These are phyloP conservation scores for Chaetomium cochliodes DNA, from an alignment of 495 filamentous ascomycete species.

Conservation along the genomic window DNA sequence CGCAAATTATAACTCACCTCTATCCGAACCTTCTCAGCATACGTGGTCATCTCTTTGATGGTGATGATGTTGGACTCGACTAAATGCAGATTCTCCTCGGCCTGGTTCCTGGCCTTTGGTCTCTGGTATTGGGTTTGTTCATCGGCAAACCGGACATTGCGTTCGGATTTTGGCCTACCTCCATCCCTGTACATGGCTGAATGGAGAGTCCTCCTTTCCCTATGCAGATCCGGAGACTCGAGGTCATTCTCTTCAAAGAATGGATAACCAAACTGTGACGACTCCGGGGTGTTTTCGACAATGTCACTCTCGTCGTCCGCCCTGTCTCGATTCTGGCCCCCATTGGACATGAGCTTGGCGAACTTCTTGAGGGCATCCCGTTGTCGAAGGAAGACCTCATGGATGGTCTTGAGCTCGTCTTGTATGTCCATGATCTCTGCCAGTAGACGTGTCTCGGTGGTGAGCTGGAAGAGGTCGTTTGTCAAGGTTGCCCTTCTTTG, in stretches of 20 bases:
- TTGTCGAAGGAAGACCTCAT: constrained; percentile 1
- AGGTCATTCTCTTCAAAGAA: neutral
- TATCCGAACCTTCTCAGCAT: constrained; percentile 9
- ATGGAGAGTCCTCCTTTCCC: neutral
- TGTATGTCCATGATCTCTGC: constrained; percentile 18
- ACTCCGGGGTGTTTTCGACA: constrained; percentile 4
- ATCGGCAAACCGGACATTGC: constrained; percentile 7
- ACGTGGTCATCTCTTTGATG: constrained; percentile 6
- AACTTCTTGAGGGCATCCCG: constrained; percentile 7
- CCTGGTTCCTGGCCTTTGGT: constrained; percentile 4
- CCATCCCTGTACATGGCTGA: constrained; percentile 3
- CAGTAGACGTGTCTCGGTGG: constrained; percentile 7
- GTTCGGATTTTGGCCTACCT: neutral
- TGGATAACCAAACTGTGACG: neutral
- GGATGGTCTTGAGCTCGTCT: constrained; percentile 18
- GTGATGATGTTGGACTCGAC: constrained; percentile 4
- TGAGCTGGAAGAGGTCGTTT: constrained; percentile 6
- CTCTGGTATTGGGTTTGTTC: neutral
- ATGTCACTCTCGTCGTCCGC: constrained; percentile 10
- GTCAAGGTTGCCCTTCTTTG: neutral
- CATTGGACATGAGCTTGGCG: neutral
- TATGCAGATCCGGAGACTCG: neutral
- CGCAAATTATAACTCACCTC: constrained; percentile 7
- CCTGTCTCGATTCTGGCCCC: neutral
- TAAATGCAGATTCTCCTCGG: constrained; percentile 4